Percentiles rank a stretch among this genome's conserved stretches.
Evolutionary conservation across 2,329 filamentous ascomycete species (phyloP).

Genomic region (Seiridium unicorne): DNA sequence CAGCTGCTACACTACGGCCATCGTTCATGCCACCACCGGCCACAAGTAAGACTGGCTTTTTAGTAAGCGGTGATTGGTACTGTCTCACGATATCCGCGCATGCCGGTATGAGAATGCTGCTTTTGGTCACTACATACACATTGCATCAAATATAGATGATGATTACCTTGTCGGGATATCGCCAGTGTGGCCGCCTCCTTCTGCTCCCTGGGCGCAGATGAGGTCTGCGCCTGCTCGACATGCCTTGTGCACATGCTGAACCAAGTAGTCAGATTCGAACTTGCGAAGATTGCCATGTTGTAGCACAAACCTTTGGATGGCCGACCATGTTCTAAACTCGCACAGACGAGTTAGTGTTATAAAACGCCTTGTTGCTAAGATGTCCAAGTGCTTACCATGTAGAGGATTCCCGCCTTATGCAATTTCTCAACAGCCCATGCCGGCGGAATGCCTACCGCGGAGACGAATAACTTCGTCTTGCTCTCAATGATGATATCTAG

Average conservation of each 20-base stretch:
- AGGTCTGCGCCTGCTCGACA: slow-evolving; percentile 68
- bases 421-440: slow-evolving; percentile 27
- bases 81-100: slow-evolving; percentile 76
- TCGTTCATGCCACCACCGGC: slow-evolving; percentile 91
- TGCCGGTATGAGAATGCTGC: slow-evolving; percentile 75
- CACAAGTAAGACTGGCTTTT: slow-evolving; percentile 81
- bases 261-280: no score
- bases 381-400: slow-evolving; percentile 57
- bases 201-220: slow-evolving; percentile 95
- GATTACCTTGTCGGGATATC: slow-evolving; percentile 61
- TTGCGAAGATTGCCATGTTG: no score
- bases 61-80: slow-evolving; percentile 80
- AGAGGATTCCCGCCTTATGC: slow-evolving; percentile 72
- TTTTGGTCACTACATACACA: no score
- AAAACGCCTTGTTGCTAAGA: no score
- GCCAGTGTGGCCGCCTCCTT: slow-evolving; percentile 91
- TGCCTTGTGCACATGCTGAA: no score
- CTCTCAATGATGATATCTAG: slow-evolving; percentile 30
- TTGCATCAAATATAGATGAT: no score
- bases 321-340: slow-evolving; percentile 80
- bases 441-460: slow-evolving; percentile 30
- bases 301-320: slow-evolving; percentile 66
- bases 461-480: slow-evolving; percentile 31
- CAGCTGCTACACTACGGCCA: slow-evolving; percentile 83
- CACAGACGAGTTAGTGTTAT: no score